Evolutionary conservation across 768 basidiomycete genomes (phyloP), one percentile per base, ranked within the genome.

Genomic region (Lyophyllum semitale): DNA sequence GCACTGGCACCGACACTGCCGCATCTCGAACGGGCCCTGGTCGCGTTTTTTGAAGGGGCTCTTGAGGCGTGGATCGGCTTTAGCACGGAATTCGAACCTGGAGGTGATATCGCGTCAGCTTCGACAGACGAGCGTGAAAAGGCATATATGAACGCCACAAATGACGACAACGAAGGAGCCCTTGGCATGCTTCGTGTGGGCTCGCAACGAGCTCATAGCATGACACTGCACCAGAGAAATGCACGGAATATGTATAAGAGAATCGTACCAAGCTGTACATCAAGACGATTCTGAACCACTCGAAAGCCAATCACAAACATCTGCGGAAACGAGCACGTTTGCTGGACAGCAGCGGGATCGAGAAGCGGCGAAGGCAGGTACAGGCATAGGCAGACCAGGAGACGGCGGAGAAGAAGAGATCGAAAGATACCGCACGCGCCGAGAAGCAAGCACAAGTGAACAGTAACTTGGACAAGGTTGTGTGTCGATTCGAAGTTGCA

Each of bases 311-410:
- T 20, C 38, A 18, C n/a, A 40, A 22, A 40, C 18, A 40, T n/a
- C 38, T 40, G 17, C 18, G 38, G 38, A 40, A 6, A 22, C n/a
- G 38, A 7, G 20, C 38, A 32, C 29, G 8, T 13, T 30, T 48
- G 18, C 17, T 30, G 30, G 27, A 48, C 32, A 48, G n/a, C 27
- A 40, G 38, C n/a, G 38, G 38, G 38, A 40, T 40, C n/a, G 38
- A 40, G 38, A 40, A n/a, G 38, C 17, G n/a, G 18, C n/a, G 38
- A n/a, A 6, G n/a, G 20, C 23, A 38, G 43, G 22, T 3, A 18
- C 13, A 22, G 20, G 30, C 12, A 26, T 18, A 40, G 18, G 38
- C 43, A 47, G 57, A 58, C 50, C 29, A 46, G 35, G 44, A 47
- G 32, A 17, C 48, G 25, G 42, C 25, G 22, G 22, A 23, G 38